Conservation (phyloP, 2,329 filamentous ascomycete genomes). For the Rutstroemia sydowiana region DNA sequence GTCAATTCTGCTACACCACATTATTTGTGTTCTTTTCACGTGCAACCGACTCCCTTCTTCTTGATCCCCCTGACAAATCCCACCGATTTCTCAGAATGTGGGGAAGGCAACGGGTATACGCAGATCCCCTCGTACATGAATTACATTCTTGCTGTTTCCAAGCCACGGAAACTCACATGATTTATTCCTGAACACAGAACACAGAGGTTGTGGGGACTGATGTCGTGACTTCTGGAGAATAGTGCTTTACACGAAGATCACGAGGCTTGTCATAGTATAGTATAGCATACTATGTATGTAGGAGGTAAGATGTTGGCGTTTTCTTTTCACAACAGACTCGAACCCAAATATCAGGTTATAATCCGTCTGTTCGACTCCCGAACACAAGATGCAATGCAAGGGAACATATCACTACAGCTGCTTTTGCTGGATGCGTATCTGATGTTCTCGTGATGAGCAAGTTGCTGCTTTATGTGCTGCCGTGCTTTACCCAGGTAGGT, state of each 20-base stretch:
- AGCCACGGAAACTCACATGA: not conserved
- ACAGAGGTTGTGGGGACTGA: not conserved
- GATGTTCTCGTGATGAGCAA: constrained; percentile 9
- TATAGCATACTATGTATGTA: not conserved
- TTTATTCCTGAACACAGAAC: not conserved
- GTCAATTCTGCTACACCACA: not conserved
- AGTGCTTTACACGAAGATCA: constrained; percentile 8
- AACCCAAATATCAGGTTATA: not conserved
- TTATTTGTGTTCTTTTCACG: constrained; percentile 4
- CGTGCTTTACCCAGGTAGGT: not conserved
- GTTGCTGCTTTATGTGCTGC: constrained; percentile 6
- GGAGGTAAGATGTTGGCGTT: not conserved
- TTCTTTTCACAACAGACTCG: not conserved
- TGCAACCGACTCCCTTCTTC: too few relatives aligned
- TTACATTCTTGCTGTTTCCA: not conserved
- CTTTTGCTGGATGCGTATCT: constrained; percentile 7
- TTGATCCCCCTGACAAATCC: too few relatives aligned
- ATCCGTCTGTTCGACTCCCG: too few relatives aligned
- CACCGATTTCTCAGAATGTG: too few relatives aligned
- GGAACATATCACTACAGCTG: not conserved
- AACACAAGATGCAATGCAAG: too few relatives aligned
- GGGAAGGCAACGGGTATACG: not conserved
- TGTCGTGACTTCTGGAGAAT: not conserved
- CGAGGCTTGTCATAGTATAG: not conserved
- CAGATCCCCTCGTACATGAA: not conserved